Conservation (phyloP, 2,329 filamentous ascomycete genomes). For the Penicillium decumbens region DNA sequence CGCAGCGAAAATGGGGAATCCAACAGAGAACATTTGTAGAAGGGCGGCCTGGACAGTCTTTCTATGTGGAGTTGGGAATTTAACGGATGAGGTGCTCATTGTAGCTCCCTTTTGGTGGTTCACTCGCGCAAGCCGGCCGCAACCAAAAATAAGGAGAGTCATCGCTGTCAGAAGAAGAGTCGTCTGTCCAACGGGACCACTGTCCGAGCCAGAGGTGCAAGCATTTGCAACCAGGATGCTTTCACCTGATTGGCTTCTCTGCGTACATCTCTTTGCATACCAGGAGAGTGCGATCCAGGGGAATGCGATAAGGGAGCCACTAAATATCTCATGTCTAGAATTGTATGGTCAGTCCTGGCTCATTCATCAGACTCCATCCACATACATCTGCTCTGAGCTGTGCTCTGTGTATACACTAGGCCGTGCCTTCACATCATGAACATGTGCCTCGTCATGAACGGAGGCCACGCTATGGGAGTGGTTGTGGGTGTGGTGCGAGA, state of each 20-base stretch:
- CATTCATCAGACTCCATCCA: conserved; percentile 1
- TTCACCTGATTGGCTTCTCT: conserved; percentile 9
- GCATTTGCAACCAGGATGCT: conserved; percentile 7
- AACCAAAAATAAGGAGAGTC: conserved; percentile 32
- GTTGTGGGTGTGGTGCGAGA: conserved; percentile 28
- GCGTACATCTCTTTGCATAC: conserved; percentile 29
- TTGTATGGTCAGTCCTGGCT: conserved; percentile 6
- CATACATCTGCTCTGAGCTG: conserved; percentile 13
- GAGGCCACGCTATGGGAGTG: conserved; percentile 24
- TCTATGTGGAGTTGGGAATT: conserved; percentile 18
- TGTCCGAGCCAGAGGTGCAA: conserved; percentile 5
- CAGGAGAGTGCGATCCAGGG: conserved; percentile 39
- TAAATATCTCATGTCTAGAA: conserved; percentile 45
- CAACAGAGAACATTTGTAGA: conserved; percentile 39
- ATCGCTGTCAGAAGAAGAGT: conserved; percentile 29
- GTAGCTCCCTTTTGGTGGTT: conserved; percentile 8
- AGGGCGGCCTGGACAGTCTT: conserved; percentile 21
- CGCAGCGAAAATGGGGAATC: conserved; percentile 54
- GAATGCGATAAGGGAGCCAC: conserved; percentile 43
- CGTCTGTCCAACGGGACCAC: conserved; percentile 22
- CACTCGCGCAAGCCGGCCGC: conserved; percentile 22
- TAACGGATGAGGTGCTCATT: conserved; percentile 4
- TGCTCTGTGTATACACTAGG: background rate
- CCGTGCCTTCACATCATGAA: conserved; percentile 1
- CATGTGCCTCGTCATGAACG: conserved; percentile 9